Base-by-base conservation (phyloP, 2,329 filamentous ascomycete species). In the Aspergillus novofumigatus region DNA sequence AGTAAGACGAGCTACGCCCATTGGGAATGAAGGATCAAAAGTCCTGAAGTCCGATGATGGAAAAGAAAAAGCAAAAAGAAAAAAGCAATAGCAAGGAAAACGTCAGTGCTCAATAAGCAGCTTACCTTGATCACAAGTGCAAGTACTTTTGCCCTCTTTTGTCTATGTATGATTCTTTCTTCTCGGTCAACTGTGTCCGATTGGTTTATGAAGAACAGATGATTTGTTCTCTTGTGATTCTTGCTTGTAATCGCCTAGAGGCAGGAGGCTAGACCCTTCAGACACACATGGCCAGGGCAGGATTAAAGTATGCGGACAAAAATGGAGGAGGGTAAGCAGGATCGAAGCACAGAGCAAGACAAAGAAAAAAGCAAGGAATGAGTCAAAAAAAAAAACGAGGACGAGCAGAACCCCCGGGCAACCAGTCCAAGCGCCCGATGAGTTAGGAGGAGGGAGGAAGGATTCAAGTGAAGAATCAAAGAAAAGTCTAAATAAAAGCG, bases 201-300 rank as follows among this genome's bases (percentile, higher is more conserved):
- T 38, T 52, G 32, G 25, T 21, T 32, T 38, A 38, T 38, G 32
- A 3, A 5, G 32, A 38, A 17, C 32, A 38, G 14, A 17, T 17
- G 14, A 17, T 7, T 17, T 45, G 14, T 32, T 26, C 28, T 20
- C 28, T 21, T 20, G 11, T 52, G 17, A 21, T 45, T 38, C 28
- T 45, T 28, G 38, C 50, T 29, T 29, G 53, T 26, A 21, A 29
- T 21, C 26, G 53, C 60, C 60, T 59, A 59, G 52, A 61, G 59
- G 58, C 59, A 64, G 64, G 61, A 64, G 67, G 65, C 63, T 67
- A 70, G 67, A 69, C 68, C 67, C 65, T 69, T 67, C 64, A 62
- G 59, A 65, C 64, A 62, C 67, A 69, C 68, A 69, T 69, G 65
- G 65, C 65, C 67, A 62, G 61, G 60, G 51, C n/a, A 35, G 52